Percentiles rank a stretch among this genome's conserved stretches.
Evolutionary conservation across 345 rosid species (phyloP).

Genomic region (Dipteronia sinensis): DNA sequence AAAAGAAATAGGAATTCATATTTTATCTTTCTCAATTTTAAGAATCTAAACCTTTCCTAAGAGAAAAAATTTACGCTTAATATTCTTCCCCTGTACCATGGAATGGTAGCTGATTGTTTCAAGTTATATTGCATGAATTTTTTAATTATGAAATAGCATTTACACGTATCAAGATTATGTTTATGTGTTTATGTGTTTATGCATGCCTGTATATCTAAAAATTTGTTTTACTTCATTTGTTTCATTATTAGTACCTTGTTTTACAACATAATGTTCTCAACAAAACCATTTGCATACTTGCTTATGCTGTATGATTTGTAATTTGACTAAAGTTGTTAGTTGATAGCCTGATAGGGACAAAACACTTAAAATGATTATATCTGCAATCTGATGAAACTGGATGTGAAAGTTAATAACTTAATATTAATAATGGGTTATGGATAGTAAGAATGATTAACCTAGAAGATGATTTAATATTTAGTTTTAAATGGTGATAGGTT

Average conservation of each 20-base stretch:
- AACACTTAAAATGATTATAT: not conserved
- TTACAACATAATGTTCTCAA: not conserved
- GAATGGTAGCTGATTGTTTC: not conserved
- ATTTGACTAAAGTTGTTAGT: not conserved
- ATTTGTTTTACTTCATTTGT: not conserved
- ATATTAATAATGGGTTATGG: not conserved
- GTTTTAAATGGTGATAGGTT: not conserved
- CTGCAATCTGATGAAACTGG: not conserved
- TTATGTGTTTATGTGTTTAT: conserved; percentile 5
- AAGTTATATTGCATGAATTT: not conserved
- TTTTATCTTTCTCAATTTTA: conserved; percentile 3
- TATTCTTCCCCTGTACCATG: conserved; percentile 12
- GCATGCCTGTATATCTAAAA: not conserved
- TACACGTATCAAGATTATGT: not conserved
- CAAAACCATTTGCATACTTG: not conserved
- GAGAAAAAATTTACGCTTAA: not conserved
- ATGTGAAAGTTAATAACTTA: not conserved
- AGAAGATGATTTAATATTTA: not conserved
- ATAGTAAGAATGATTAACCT: not conserved
- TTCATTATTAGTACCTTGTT: not conserved
- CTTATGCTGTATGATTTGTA: not conserved
- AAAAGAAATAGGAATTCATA: not conserved
- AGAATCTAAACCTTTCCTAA: not conserved
- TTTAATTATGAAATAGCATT: not conserved
- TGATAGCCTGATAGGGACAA: not conserved